Evolutionary conservation across 768 basidiomycete genomes (phyloP).

Genomic region (Lanmaoa rubissima): DNA sequence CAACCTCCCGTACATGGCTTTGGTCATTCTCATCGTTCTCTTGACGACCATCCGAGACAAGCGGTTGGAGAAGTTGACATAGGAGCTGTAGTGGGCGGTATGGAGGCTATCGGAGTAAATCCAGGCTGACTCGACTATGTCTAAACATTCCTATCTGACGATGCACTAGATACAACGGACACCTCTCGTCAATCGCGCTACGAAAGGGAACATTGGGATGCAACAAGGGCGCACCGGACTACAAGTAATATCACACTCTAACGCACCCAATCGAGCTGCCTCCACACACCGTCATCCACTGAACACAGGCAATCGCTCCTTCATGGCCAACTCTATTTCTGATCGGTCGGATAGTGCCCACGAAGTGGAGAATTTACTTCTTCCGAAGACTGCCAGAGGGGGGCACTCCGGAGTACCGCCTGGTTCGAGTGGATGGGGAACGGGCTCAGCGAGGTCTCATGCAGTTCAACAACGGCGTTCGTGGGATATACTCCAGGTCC

Average conservation of each 20-base stretch:
- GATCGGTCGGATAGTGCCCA: slow-evolving; percentile 66
- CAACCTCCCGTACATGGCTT: slow-evolving; percentile 21
- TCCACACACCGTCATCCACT: slow-evolving; percentile 44
- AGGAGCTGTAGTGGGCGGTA: slow-evolving; percentile 57
- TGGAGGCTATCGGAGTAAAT: slow-evolving; percentile 62
- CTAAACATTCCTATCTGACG: slow-evolving; percentile 3
- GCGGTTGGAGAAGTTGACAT: slow-evolving; percentile 39
- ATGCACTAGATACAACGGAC: slow-evolving; percentile 62
- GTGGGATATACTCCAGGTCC: slow-evolving; percentile 3
- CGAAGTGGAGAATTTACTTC: slow-evolving; percentile 69
- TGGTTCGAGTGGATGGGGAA: slow-evolving; percentile 38
- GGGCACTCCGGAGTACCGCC: slow-evolving; percentile 18
- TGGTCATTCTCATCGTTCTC: slow-evolving; percentile 15
- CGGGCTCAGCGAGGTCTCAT: slow-evolving; percentile 24
- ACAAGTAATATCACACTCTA: slow-evolving; percentile 26
- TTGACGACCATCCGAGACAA: slow-evolving; percentile 21
- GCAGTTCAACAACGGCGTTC: slow-evolving; percentile 27
- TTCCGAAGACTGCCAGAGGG: slow-evolving; percentile 27
- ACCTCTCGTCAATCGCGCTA: slow-evolving; percentile 54
- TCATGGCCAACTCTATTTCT: slow-evolving; percentile 46
- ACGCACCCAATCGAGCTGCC: slow-evolving; percentile 19
- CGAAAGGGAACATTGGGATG: slow-evolving; percentile 30
- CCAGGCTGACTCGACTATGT: neutral
- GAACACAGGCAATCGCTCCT: slow-evolving; percentile 38
- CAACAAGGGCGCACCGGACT: slow-evolving; percentile 34